Evolutionary conservation across 2,329 filamentous ascomycete species (phyloP), one percentile per base, ranked within the genome.

Genomic region (Aspergillus candidus): DNA sequence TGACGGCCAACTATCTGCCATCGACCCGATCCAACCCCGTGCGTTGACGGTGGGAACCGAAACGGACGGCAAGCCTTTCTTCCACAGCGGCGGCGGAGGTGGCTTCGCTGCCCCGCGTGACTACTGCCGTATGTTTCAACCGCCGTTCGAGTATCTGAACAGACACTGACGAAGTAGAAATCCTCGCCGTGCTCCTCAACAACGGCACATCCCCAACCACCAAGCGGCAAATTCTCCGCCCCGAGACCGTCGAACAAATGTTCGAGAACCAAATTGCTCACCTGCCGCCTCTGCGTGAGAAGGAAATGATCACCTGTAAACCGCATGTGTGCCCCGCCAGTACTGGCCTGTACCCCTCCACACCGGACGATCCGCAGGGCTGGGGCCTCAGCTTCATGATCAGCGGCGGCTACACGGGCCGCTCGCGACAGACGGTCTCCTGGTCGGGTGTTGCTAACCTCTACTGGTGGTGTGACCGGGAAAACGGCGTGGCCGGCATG

Each of bases 341-440:
- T 2, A 63, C 70, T 0, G 76, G 81, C 27, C 42, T 83, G 11
- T 82, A 77, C 52, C 69, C 69, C 1, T 57, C 70, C 2, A 38
- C 61, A 0, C 63, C 71, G 12, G 38, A 32, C n/a, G 38, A 40
- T 13, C 75, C 80, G 0, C 80, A 84, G 55, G 83, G 83, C 10
- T 85, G 80, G 80, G 80, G 80, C 0, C 63, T 85, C 29, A 75
- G 71, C 0, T 79, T 80, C 38, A 76, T 82, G 71, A 59, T 81
- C 11, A 76, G 61, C 12, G 71, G 72, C 1, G 72, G 71, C 22
- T 27, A 27, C 6, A 27, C 22, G 22, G 22, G 22, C 22, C 22
- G 22, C 22, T 27, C 22, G 6, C 22, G 22, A 27, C 22, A 27
- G 22, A 27, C 22, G 22, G 22, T 3, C 6, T 27, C 3, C 22